A percentile compares a stretch with the other conserved stretches of the same genome.
phyloP scores from a whole-genome alignment of 2,329 filamentous ascomycete species.

The Cadophora malorum region DNA sequence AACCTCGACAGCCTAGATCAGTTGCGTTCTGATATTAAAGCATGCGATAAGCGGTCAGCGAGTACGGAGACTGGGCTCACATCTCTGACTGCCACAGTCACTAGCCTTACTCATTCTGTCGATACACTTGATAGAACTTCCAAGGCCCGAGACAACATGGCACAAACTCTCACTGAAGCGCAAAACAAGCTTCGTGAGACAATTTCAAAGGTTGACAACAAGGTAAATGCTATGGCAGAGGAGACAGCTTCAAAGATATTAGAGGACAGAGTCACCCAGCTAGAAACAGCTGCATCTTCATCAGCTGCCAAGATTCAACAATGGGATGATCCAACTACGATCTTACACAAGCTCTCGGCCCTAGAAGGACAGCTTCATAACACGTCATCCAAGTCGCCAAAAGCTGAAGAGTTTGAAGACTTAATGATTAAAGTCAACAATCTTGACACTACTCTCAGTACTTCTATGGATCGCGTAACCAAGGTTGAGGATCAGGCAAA shows the following conservation, averaged over 20 bases:
- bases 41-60: neutral
- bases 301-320: neutral
- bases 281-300: neutral
- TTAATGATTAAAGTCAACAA: neutral
- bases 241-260: neutral
- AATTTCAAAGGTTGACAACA: neutral
- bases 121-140: neutral
- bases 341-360: neutral
- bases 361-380: neutral
- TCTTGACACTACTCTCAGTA: neutral
- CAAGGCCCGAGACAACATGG: neutral
- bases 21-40: neutral
- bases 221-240: neutral
- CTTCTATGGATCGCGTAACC: neutral
- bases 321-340: neutral
- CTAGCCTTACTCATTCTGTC: neutral
- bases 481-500: neutral
- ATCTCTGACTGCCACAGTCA: neutral
- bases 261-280: neutral
- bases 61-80: neutral
- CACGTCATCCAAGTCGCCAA: neutral
- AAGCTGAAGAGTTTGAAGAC: neutral
- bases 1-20: neutral
- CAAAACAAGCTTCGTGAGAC: neutral
- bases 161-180: neutral